A percentile compares a stretch with the other conserved stretches of the same genome.
phyloP scores from a whole-genome alignment of 192 early-diverging fungal species.

The Funneliformis mosseae region DNA sequence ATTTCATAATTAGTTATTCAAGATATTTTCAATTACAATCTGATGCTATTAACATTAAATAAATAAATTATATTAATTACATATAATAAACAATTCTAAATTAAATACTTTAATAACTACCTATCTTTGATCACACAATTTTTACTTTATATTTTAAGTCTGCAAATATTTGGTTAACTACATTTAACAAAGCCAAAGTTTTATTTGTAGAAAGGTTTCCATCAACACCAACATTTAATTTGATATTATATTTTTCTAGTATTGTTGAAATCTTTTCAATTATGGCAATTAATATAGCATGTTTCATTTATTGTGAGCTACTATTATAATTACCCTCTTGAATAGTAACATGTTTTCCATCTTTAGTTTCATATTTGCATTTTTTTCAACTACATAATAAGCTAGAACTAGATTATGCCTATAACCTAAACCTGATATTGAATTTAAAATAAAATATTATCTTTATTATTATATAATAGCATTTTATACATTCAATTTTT shows the following conservation, averaged over 20 bases:
- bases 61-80: no score
- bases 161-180: slow-evolving; percentile 13
- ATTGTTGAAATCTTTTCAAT: not conserved
- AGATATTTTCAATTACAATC: not conserved
- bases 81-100: no score
- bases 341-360: not conserved
- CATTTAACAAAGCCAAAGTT: not conserved
- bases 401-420: not conserved
- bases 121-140: slow-evolving; percentile 4
- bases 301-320: not conserved
- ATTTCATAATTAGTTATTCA: not conserved
- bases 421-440: no score
- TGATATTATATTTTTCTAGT: slow-evolving; percentile 7
- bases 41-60: not conserved
- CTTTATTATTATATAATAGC: no score
- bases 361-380: slow-evolving; percentile 2
- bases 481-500: no score
- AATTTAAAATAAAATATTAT: no score
- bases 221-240: slow-evolving; percentile 20
- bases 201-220: slow-evolving; percentile 5
- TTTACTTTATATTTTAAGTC: slow-evolving; percentile 12
- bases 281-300: slow-evolving; percentile 2
- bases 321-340: slow-evolving; percentile 25
- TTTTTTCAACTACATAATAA: slow-evolving; percentile 8
- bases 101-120: not conserved